Evolutionary conservation across 2,329 filamentous ascomycete genomes (phyloP), one percentile per base, ranked within the genome.

Genomic region (Penicillium brasilianum): DNA sequence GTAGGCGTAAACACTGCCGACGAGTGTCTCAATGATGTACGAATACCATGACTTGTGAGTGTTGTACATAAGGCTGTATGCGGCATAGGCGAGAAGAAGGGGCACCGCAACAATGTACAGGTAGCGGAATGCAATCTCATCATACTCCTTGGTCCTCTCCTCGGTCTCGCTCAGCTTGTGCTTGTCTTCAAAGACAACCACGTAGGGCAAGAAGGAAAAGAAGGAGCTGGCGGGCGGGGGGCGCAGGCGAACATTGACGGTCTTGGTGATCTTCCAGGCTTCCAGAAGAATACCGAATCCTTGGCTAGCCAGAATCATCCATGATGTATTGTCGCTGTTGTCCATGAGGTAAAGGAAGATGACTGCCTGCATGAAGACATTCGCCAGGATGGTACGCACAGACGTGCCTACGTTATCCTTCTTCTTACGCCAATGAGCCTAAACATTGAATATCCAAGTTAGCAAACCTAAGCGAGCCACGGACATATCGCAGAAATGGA

Each of bases 391-490:
- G 34, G 94, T 96, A 59, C 95, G 92, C 62, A 99, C 90, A 1
- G 93, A 97, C 49, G 97, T 96, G 65, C 95, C 95, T 30, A 99
- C 91, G 61, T 97, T 95, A 81, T 98, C 96, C 84, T 99, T 99
- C 89, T 99, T 99, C 83, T 98, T 97, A 75, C 93, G 92, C 87
- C 95, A 99, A 80, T 99, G 95, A 52, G 93, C 84, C 79, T 81
- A 51, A 13, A 32, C 20, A 44, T 16, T 51, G 18, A 3, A 54
- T n/a, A 14, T 34, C 10, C 25, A 14, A 13, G 51, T 71, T 59
- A 73, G 70, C 30, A 32, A 37, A 30, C 30, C 18, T 32, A 6
- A 9, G 6, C 11, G 22, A 58, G 9, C 11, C 11, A 8, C 6
- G 18, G 4, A 7, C 13, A 11, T n/a, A 18, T 18, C 11, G 5